These are phyloP conservation scores for Ilyonectria robusta DNA, from an alignment of 2,329 filamentous ascomycete genomes.

Conservation along the genomic window DNA sequence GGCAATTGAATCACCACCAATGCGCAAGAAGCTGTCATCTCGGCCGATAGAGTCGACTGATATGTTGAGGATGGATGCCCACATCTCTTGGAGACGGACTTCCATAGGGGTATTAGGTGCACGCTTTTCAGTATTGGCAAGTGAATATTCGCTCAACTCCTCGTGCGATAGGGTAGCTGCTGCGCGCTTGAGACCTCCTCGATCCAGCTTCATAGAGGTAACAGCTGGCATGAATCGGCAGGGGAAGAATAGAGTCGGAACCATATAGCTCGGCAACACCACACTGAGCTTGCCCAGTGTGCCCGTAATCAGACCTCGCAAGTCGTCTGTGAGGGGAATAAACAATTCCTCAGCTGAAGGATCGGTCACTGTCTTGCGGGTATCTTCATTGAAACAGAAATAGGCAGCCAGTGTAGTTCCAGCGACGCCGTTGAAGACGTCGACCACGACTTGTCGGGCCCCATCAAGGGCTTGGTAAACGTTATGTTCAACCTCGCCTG, in stretches of 20 bases:
- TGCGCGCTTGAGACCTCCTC: constrained; percentile 11
- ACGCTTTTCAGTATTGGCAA: constrained; percentile 5
- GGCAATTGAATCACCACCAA: constrained; percentile 64
- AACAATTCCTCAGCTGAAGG: constrained; percentile 8
- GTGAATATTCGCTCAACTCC: constrained; percentile 11
- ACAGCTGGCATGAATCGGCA: constrained; percentile 32
- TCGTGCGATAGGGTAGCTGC: constrained; percentile 7
- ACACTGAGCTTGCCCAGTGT: not conserved
- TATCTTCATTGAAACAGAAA: not conserved
- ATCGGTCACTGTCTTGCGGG: not conserved
- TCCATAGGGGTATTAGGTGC: constrained; percentile 23
- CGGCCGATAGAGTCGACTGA: constrained; percentile 52
- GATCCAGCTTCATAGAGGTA: constrained; percentile 34
- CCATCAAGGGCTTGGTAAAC: constrained; percentile 16
- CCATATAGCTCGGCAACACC: constrained; percentile 35
- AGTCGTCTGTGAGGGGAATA: not conserved
- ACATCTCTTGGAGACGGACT: constrained; percentile 51
- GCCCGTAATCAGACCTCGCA: not conserved
- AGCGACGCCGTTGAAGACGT: constrained; percentile 10
- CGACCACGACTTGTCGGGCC: constrained; percentile 20
- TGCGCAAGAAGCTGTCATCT: constrained; percentile 63
- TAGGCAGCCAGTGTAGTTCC: constrained; percentile 24
- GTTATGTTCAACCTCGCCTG: constrained; percentile 49
- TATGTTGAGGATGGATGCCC: constrained; percentile 54
- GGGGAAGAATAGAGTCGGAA: constrained; percentile 35